Base-by-base conservation (phyloP, 2,329 filamentous ascomycete genomes). In the Penicillium freii region DNA sequence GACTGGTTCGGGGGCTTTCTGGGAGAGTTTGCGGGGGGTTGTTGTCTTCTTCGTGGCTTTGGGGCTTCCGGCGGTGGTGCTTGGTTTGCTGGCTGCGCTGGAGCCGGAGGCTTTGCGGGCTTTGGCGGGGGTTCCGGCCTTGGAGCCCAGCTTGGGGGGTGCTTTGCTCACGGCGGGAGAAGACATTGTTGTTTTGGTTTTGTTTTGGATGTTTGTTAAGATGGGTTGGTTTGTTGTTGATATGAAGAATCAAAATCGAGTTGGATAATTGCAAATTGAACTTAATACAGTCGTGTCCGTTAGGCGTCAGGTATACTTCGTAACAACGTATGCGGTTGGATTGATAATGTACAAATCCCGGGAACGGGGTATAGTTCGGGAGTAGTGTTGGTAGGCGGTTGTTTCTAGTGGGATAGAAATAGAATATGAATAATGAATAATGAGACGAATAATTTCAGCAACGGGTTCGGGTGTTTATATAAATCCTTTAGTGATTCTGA, bases 11-110 rank as follows among this genome's bases (percentile, higher is more conserved):
- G 65, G 64, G 9, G 58, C 58, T 49, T 65, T 68, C 11, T 64
- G 56, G 8, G 64, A 62, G 46, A 69, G 65, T 49, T 69, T 69
- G 43, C 55, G 64, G 5, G 62, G 52, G 4, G 65, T 63, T n/a
- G 60, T n/a, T 11, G 40, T 43, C 52, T 67, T 62, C 54, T 68
- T 69, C 13, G 44, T n/a, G 13, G 58, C 54, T 54, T 66, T 61
- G 25, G 61, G 54, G 23, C 34, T 58, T 29, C 33, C 6, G 33
- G 17, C 48, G 11, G 55, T 21, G 13, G 53, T 54, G 51, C 54
- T 64, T 38, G 57, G 63, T 40, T 66, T 60, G 7, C 61, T 62
- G n/a, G 58, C 60, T 15, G 51, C 55, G 38, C 66, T 68, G 21
- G 66, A 68, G 17, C 60, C 63, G 6, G 66, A 68, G 31, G 36